Percentiles rank a stretch among this genome's conserved stretches.
phyloP scores from a whole-genome alignment of 2,329 filamentous ascomycete species.

The Chaetomiaceae sp. region DNA sequence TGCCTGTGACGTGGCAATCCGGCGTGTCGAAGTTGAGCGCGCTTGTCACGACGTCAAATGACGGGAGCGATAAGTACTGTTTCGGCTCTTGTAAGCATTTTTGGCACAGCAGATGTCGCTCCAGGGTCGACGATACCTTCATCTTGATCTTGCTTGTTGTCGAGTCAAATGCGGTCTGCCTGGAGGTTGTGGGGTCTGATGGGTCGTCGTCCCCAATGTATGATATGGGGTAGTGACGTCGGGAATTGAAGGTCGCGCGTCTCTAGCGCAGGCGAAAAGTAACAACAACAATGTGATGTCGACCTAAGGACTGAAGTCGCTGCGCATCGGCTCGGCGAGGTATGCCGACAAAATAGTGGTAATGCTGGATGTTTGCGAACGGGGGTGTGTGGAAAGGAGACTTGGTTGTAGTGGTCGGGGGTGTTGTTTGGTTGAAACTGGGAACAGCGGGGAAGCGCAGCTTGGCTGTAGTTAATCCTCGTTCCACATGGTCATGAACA shows the following conservation, averaged over 20 bases:
- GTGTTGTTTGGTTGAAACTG: slow-evolving; percentile 5
- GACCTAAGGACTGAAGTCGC: not conserved
- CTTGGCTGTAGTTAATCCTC: slow-evolving; percentile 9
- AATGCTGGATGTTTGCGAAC: not conserved
- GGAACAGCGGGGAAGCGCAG: slow-evolving; percentile 9
- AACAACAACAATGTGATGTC: not conserved
- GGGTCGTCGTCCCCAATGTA: not conserved
- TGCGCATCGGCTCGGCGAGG: not conserved
- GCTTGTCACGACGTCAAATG: slow-evolving; percentile 86
- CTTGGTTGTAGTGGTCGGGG: not conserved
- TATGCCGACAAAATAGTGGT: not conserved
- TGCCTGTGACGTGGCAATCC: slow-evolving; percentile 86
- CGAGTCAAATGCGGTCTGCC: not conserved
- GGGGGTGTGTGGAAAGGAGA: not conserved
- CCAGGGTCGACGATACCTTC: slow-evolving; percentile 14
- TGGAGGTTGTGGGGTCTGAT: not conserved
- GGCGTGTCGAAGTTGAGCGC: slow-evolving; percentile 94
- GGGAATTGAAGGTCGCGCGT: slow-evolving; percentile 1
- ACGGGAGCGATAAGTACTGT: slow-evolving; percentile 85
- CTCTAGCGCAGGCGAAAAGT: not conserved
- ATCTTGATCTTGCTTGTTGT: slow-evolving; percentile 16
- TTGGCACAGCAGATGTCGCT: not conserved
- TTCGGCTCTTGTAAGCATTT: slow-evolving; percentile 10
- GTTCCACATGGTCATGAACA: not conserved
- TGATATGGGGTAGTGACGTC: slow-evolving; percentile 2